These are phyloP conservation scores for Populus simonii DNA, from an alignment of 345 rosid genomes.

Conservation along the genomic window DNA sequence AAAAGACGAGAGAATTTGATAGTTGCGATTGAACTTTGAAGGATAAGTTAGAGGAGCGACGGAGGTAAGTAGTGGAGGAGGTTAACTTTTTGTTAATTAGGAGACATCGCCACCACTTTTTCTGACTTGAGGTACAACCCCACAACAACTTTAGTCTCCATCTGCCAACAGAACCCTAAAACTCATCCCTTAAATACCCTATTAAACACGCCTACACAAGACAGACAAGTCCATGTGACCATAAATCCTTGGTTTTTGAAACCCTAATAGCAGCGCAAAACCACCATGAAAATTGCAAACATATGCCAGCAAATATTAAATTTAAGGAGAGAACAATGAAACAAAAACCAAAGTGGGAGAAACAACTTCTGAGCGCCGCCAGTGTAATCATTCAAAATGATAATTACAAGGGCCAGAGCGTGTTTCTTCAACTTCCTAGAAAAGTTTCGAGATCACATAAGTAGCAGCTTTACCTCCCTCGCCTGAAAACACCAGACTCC, in stretches of 20 bases:
- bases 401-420: constrained; percentile 26
- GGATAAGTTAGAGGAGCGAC: neutral
- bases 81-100: neutral
- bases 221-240: constrained; percentile 55
- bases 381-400: constrained; percentile 56
- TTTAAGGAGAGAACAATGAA: constrained; percentile 7
- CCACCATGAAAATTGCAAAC: neutral
- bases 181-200: constrained; percentile 9
- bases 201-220: constrained; percentile 3
- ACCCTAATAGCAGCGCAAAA: constrained; percentile 16
- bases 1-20: neutral
- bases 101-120: constrained; percentile 1
- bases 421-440: constrained; percentile 39
- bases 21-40: neutral
- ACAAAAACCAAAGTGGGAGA: constrained; percentile 39
- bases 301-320: constrained; percentile 7
- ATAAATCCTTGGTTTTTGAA: constrained; percentile 41
- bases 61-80: neutral
- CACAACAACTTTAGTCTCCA: constrained; percentile 23
- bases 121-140: constrained; percentile 25
- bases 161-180: constrained; percentile 20
- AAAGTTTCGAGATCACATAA: neutral
- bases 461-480: neutral
- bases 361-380: constrained; percentile 64
- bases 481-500: neutral